phyloP scores from a whole-genome alignment of 495 filamentous ascomycete species.

The Penicillium turbatum region DNA sequence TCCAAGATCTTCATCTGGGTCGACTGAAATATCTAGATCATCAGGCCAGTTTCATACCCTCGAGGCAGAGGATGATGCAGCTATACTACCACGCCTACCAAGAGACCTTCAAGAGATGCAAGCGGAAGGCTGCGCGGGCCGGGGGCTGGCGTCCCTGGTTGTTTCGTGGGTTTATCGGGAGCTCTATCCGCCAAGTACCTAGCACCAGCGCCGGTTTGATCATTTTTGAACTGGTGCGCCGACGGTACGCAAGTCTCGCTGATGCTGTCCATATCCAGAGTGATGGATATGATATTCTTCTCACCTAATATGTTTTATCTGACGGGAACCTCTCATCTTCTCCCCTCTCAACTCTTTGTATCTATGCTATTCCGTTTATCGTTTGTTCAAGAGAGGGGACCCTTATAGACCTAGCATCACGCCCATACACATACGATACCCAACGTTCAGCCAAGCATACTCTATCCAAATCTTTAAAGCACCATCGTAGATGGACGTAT shows the following conservation, averaged over 20 bases:
- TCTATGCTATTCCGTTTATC: background rate
- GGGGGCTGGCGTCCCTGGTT: conserved; percentile 69
- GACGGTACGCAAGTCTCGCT: conserved; percentile 66
- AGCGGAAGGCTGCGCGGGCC: conserved; percentile 54
- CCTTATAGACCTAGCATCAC: background rate
- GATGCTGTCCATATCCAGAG: conserved; percentile 61
- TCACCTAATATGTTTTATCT: conserved; percentile 32
- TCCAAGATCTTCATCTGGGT: conserved; percentile 76
- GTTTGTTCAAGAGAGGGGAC: background rate
- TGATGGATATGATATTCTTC: conserved; percentile 72
- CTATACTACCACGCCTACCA: conserved; percentile 73
- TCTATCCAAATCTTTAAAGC: too few relatives aligned
- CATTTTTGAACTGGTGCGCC: conserved; percentile 81
- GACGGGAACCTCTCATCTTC: background rate
- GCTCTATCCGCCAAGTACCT: conserved; percentile 75
- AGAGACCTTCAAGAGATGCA: conserved; percentile 68
- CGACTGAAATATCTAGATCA: conserved; percentile 74
- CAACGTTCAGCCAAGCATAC: background rate
- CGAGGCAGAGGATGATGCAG: conserved; percentile 49
- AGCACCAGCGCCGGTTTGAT: conserved; percentile 86
- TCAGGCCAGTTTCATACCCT: conserved; percentile 48
- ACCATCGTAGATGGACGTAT: too few relatives aligned
- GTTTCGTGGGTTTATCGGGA: conserved; percentile 70
- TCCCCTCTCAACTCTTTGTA: background rate
- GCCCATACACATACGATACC: conserved; percentile 1